Conservation (phyloP, 2,329 filamentous ascomycete genomes). For the Thelonectria blattea region DNA sequence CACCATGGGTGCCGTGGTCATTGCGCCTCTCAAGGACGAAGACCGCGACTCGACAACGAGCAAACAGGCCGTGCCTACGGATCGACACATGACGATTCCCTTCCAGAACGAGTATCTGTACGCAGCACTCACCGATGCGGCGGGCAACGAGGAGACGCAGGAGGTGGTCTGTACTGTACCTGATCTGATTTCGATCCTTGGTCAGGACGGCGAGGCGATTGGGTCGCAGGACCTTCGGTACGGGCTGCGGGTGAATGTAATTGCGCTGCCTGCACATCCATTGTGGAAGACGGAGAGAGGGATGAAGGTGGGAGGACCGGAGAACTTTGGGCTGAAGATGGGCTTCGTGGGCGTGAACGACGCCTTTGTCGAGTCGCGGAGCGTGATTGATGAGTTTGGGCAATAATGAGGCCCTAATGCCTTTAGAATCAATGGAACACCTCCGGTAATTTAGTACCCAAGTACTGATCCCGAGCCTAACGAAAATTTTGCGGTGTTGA, state of each 20-base stretch:
- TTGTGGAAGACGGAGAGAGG: constrained; percentile 53
- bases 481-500: too few species aligned
- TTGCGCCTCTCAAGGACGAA: constrained; percentile 42
- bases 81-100: constrained; percentile 46
- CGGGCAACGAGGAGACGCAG: constrained; percentile 39
- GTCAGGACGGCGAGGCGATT: constrained; percentile 55
- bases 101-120: constrained; percentile 52
- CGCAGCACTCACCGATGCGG: constrained; percentile 42
- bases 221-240: constrained; percentile 59
- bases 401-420: too few species aligned
- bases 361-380: constrained; percentile 52
- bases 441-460: too few species aligned
- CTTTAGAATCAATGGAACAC: too few species aligned
- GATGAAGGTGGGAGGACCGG: constrained; percentile 43
- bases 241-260: constrained; percentile 56
- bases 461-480: too few species aligned
- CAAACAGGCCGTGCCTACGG: constrained; percentile 21
- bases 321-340: constrained; percentile 44
- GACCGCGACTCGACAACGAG: constrained; percentile 36
- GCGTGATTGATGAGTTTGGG: constrained; percentile 58
- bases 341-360: constrained; percentile 38
- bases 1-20: constrained; percentile 47
- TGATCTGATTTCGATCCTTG: constrained; percentile 46
- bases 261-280: constrained; percentile 56
- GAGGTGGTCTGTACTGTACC: constrained; percentile 46